A percentile compares a stretch with the other conserved stretches of the same genome.
Evolutionary conservation across 805 yeast genomes (phyloP).

Genomic region (Candida ovalis): DNA sequence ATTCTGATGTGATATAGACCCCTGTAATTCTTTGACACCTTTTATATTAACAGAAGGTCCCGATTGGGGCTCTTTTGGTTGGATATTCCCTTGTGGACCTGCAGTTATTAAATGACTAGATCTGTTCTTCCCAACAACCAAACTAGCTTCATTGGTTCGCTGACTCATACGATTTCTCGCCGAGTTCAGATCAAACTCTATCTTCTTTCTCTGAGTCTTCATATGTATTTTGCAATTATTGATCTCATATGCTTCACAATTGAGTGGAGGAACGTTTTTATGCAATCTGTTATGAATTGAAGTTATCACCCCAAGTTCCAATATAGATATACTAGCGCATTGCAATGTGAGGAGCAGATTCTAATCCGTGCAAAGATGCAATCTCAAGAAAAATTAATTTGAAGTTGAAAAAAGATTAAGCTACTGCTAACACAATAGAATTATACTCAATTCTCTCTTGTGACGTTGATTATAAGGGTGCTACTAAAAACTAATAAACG

Average conservation of each 20-base stretch:
- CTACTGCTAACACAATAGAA: too few relatives aligned
- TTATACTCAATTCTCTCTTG: too few relatives aligned
- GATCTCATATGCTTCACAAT: background rate
- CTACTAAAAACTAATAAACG: too few relatives aligned
- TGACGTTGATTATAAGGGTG: too few relatives aligned
- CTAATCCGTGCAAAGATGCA: too few relatives aligned
- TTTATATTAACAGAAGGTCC: background rate
- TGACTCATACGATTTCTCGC: constrained; percentile 28
- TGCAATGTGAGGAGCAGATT: too few relatives aligned
- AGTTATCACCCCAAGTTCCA: too few relatives aligned
- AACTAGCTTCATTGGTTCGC: constrained; percentile 32
- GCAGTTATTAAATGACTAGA: constrained; percentile 17
- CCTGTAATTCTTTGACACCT: background rate
- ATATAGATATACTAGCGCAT: too few relatives aligned
- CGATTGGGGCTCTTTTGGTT: background rate
- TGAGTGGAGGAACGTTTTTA: background rate
- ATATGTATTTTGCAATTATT: background rate
- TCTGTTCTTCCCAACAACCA: constrained; percentile 28
- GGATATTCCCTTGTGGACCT: constrained; percentile 9
- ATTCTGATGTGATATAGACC: background rate
- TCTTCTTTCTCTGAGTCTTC: constrained; percentile 20
- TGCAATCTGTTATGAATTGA: background rate
- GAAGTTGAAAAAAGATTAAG: too few relatives aligned
- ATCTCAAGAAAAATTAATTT: too few relatives aligned
- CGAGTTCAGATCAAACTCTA: constrained; percentile 25